Evolutionary conservation across 2,329 filamentous ascomycete species (phyloP).

Genomic region (Colletotrichum sp.): DNA sequence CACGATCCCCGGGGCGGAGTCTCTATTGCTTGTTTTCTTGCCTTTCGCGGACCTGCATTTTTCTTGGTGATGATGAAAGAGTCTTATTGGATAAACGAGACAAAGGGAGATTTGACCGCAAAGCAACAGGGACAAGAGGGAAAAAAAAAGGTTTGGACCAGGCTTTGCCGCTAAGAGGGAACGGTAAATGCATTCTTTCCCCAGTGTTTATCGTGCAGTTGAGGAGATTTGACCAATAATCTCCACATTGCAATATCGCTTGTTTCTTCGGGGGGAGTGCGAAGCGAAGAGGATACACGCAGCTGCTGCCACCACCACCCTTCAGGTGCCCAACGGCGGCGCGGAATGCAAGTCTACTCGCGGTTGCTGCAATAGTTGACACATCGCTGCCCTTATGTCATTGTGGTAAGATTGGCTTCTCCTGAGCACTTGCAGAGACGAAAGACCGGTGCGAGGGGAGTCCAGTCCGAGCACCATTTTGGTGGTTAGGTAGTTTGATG

Average conservation of each 20-base stretch:
- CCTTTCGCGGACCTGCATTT: background rate
- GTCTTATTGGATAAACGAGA: background rate
- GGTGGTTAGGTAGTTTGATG: slow-evolving; percentile 6
- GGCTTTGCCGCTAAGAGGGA: background rate
- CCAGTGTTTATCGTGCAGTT: slow-evolving; percentile 5
- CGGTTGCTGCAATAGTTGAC: slow-evolving; percentile 1
- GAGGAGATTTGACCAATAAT: slow-evolving; percentile 11
- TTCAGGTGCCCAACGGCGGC: background rate
- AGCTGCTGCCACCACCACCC: background rate
- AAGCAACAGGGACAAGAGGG: background rate
- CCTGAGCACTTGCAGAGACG: slow-evolving; percentile 9
- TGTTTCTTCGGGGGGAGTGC: background rate
- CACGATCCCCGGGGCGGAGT: background rate
- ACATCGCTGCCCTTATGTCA: slow-evolving; percentile 8
- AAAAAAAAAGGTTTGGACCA: background rate
- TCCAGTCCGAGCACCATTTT: slow-evolving; percentile 1
- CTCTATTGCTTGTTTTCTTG: background rate
- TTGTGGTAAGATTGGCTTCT: slow-evolving; percentile 13
- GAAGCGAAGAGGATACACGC: background rate
- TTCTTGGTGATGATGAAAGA: background rate
- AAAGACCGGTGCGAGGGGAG: background rate
- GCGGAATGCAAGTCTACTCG: background rate
- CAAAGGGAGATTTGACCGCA: background rate
- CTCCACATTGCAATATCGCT: slow-evolving; percentile 24
- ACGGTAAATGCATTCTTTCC: slow-evolving; percentile 2